Base-by-base conservation (phyloP, 139 green algal species). In the Eudorina sp. region DNA sequence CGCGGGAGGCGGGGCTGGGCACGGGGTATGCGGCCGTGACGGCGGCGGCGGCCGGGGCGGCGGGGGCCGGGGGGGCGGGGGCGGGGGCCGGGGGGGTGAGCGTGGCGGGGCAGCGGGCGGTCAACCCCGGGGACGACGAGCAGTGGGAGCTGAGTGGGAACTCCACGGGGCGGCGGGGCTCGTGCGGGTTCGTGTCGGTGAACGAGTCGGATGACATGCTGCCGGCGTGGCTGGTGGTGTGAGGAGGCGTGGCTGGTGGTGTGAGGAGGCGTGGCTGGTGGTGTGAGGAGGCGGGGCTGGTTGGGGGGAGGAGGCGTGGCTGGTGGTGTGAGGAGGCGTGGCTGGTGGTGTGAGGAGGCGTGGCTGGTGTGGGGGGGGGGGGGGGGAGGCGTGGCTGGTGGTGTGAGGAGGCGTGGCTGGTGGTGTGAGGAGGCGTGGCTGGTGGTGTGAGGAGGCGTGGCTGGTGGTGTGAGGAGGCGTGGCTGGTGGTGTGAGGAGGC, bases 111-210 rank as follows among this genome's bases (percentile, higher is more conserved):
- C 0, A 11, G n/a, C 27, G n/a, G 36, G 79, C 79, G 13, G 60
- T 77, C 9, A 4, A n/a, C 7, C 81, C 81, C 3, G 81, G 81
- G 5, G 81, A 78, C 27, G 81, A 87, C 25, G 81, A 87, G 66
- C 45, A 87, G 34, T 87, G 81, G 81, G 81, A 68, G 81, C 16
- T 87, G 60, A 8, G 1, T n/a, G 81, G 45, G 3, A 53, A 41
- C 62, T 21, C 19, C 55, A 53, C 5, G 3, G 60, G 29, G 21
- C 64, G 19, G 43, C 27, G 1, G 2, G 27, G 45, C 7, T 23
- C 1, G 18, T 87, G 81, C 34, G 81, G 81, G 7, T 87, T 38
- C 34, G 81, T 87, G 31, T 46, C 81, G 29, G 45, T 9, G 7
- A 48, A 51, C 46, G 81, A 87, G 11, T 23, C 19, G 43, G 64